Percentiles rank a stretch among this genome's conserved stretches.
phyloP scores from a whole-genome alignment of 2,329 filamentous ascomycete species.

The Chaetomium sp. region DNA sequence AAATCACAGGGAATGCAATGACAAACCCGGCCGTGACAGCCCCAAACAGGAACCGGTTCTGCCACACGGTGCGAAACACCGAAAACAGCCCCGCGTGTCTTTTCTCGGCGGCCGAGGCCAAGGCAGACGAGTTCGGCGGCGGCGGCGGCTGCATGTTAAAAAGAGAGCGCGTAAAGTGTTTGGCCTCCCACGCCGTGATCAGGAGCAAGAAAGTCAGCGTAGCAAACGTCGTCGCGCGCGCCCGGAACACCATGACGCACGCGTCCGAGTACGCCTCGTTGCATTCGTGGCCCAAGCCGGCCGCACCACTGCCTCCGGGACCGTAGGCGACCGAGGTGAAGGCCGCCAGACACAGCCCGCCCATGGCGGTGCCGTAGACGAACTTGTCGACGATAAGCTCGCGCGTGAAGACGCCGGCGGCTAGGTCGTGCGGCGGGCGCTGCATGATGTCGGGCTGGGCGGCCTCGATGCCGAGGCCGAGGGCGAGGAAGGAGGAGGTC shows the following conservation, averaged over 20 bases:
- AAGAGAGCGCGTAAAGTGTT: conserved; percentile 62
- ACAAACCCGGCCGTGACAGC: conserved; percentile 55
- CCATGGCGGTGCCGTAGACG: conserved; percentile 59
- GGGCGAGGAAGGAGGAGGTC: conserved; percentile 63
- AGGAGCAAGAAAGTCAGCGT: conserved; percentile 62
- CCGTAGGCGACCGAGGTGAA: conserved; percentile 56
- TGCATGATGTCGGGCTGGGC: conserved; percentile 61
- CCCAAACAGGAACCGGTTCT: conserved; percentile 62
- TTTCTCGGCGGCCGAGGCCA: conserved; percentile 26
- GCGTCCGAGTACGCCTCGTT: conserved; percentile 46
- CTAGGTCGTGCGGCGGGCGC: conserved; percentile 57
- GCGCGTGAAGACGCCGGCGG: conserved; percentile 54
- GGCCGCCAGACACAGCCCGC: conserved; percentile 52
- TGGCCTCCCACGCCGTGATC: conserved; percentile 67
- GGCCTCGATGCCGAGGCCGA: conserved; percentile 65
- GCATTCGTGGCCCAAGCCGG: conserved; percentile 48
- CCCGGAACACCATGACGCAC: conserved; percentile 56
- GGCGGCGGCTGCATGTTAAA: conserved; percentile 54
- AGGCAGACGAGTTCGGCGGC: too few relatives aligned
- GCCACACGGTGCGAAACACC: conserved; percentile 55
- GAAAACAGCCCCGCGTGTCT: conserved; percentile 41
- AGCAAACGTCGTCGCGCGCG: conserved; percentile 62
- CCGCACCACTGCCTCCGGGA: conserved; percentile 31
- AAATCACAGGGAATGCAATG: conserved; percentile 56
- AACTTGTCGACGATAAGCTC: conserved; percentile 63